Evolutionary conservation across 1,139 yeast genomes (phyloP).

Genomic region (Taiozyma sp.): DNA sequence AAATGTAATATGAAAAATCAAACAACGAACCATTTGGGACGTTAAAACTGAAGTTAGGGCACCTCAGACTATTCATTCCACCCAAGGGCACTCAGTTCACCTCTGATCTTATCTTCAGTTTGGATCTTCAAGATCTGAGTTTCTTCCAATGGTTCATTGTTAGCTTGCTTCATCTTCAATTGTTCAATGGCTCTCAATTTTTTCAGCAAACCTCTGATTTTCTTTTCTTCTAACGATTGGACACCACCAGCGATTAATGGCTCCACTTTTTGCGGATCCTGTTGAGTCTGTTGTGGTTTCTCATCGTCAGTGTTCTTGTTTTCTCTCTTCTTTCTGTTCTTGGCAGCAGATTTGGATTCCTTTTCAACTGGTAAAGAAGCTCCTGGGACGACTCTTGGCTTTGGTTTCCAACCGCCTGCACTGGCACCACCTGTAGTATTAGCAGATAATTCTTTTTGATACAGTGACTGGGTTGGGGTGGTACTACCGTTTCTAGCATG

Average conservation of each 20-base stretch:
- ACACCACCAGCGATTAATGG: constrained; percentile 54
- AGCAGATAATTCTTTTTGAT: constrained; percentile 49
- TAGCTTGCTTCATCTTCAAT: constrained; percentile 78
- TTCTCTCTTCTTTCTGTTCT: constrained; percentile 78
- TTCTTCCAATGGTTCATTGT: constrained; percentile 83
- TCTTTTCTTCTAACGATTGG: constrained; percentile 78
- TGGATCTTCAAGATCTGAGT: constrained; percentile 88
- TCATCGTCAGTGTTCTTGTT: constrained; percentile 41
- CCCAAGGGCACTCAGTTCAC: constrained; percentile 69
- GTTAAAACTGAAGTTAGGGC: not conserved
- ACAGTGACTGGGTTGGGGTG: constrained; percentile 39
- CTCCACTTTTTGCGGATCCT: constrained; percentile 20
- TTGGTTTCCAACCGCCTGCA: constrained; percentile 10
- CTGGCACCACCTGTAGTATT: constrained; percentile 22
- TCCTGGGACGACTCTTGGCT: constrained; percentile 35
- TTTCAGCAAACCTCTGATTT: constrained; percentile 83
- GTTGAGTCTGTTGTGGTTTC: constrained; percentile 25
- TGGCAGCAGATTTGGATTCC: constrained; percentile 58
- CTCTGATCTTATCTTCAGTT: constrained; percentile 76
- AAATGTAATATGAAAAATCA: not conserved
- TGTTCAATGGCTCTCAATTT: constrained; percentile 92
- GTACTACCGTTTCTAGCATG: constrained; percentile 69
- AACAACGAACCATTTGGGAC: not conserved
- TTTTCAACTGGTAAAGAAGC: constrained; percentile 29
- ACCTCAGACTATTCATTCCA: constrained; percentile 39